Conservation (phyloP, 768 basidiomycete genomes). For the Boletellus emodensis region DNA sequence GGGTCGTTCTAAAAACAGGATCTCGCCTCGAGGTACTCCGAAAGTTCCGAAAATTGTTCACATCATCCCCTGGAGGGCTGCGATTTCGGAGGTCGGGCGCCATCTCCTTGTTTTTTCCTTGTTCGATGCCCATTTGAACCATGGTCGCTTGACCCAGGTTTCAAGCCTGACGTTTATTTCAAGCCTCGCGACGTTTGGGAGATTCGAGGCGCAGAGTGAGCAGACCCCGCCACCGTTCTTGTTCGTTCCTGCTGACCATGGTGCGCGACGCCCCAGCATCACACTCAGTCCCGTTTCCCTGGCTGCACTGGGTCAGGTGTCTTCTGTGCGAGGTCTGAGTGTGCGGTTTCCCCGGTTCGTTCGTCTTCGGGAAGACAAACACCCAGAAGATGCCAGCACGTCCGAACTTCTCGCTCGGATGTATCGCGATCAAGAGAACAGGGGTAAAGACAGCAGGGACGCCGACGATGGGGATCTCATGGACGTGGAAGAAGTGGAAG, state of each 20-base stretch:
- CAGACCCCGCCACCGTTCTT: conserved; percentile 1
- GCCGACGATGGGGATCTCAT: conserved; percentile 60
- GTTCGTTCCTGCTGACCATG: conserved; percentile 6
- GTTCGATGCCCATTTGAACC: background rate
- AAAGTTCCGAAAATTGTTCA: conserved; percentile 53
- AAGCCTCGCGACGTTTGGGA: conserved; percentile 84
- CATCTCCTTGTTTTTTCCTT: background rate
- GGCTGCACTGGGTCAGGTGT: conserved; percentile 64
- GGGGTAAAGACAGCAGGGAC: conserved; percentile 29
- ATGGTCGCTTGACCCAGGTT: conserved; percentile 36
- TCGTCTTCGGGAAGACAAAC: conserved; percentile 68
- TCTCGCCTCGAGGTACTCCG: conserved; percentile 60
- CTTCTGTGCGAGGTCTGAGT: conserved; percentile 63
- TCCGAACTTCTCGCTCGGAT: conserved; percentile 65
- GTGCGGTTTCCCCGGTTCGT: conserved; percentile 89
- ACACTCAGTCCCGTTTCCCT: conserved; percentile 83
- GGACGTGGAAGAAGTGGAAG: conserved; percentile 43
- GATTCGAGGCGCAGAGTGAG: conserved; percentile 72
- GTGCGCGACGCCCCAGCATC: conserved; percentile 41
- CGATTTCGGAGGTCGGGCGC: conserved; percentile 55
- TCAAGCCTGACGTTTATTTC: conserved; percentile 65
- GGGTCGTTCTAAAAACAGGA: conserved; percentile 38
- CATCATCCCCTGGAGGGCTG: conserved; percentile 52
- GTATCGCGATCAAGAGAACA: conserved; percentile 59
- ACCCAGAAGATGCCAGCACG: conserved; percentile 67